phyloP scores from a whole-genome alignment of 192 early-diverging fungal species.

The Mortierella claussenii region DNA sequence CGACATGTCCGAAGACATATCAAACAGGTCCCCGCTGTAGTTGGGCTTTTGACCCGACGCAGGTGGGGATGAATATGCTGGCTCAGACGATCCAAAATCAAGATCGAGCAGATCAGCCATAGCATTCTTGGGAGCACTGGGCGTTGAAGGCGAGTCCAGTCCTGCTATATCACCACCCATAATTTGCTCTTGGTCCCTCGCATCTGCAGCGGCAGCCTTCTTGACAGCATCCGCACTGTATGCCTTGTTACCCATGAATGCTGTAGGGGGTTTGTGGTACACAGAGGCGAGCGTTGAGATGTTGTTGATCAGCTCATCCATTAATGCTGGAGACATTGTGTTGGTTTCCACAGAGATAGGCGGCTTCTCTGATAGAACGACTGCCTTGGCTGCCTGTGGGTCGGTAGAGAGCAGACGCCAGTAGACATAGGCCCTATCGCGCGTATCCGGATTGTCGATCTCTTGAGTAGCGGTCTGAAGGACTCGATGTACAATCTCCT shows the following conservation, averaged over 20 bases:
- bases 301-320: constrained; percentile 89
- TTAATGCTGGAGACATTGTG: constrained; percentile 73
- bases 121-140: constrained; percentile 64
- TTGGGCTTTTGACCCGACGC: constrained; percentile 17
- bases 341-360: constrained; percentile 79
- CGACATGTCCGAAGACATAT: constrained; percentile 52
- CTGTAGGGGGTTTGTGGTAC: constrained; percentile 89
- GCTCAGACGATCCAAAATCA: constrained; percentile 70
- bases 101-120: constrained; percentile 79
- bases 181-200: constrained; percentile 56
- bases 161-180: constrained; percentile 53
- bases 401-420: constrained; percentile 97
- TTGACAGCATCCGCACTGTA: constrained; percentile 68
- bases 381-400: constrained; percentile 92
- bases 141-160: constrained; percentile 43
- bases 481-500: constrained; percentile 89
- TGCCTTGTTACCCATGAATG: constrained; percentile 76
- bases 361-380: constrained; percentile 91
- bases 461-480: constrained; percentile 90
- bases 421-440: constrained; percentile 97
- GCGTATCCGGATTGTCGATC: constrained; percentile 94
- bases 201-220: constrained; percentile 56
- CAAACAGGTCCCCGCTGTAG: constrained; percentile 48
- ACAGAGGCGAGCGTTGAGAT: constrained; percentile 92
- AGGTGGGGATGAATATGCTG: constrained; percentile 19